Conservation (phyloP, 495 filamentous ascomycete genomes). For the Xylaria nigripes region DNA sequence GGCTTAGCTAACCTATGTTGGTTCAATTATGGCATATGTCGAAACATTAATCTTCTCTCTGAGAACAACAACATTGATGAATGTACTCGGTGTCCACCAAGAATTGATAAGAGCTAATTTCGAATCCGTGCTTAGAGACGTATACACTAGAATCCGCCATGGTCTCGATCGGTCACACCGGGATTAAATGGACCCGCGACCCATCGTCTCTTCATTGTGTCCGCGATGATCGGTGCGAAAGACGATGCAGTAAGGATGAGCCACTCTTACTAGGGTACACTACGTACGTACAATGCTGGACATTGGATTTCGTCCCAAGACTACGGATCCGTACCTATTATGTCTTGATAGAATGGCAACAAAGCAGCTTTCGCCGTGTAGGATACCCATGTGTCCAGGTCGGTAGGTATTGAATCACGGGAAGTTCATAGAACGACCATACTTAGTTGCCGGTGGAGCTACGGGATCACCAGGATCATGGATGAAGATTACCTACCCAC, state of each 20-base stretch:
- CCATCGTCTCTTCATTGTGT: too few relatives aligned
- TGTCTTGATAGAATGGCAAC: not conserved
- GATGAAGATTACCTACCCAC: too few relatives aligned
- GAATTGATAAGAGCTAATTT: not conserved
- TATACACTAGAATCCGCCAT: not conserved
- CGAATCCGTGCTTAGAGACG: not conserved
- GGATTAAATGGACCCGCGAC: too few relatives aligned
- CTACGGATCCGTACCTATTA: too few relatives aligned
- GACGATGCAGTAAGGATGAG: not conserved
- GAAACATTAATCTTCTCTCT: conserved; percentile 59
- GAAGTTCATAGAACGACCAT: too few relatives aligned
- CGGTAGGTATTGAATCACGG: too few relatives aligned
- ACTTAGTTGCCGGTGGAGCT: too few relatives aligned
- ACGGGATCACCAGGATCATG: too few relatives aligned
- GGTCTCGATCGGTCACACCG: too few relatives aligned
- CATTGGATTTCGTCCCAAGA: not conserved
- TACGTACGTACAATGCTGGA: not conserved
- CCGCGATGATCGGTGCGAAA: too few relatives aligned
- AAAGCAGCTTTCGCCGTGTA: not conserved
- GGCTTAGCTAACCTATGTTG: conserved; percentile 19
- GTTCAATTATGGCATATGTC: conserved; percentile 37
- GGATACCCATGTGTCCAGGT: too few relatives aligned
- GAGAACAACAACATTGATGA: conserved; percentile 20
- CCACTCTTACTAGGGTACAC: not conserved
- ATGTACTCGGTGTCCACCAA: not conserved